These are phyloP conservation scores for Claviceps humidiphila DNA, from an alignment of 2,329 filamentous ascomycete species.

Conservation along the genomic window DNA sequence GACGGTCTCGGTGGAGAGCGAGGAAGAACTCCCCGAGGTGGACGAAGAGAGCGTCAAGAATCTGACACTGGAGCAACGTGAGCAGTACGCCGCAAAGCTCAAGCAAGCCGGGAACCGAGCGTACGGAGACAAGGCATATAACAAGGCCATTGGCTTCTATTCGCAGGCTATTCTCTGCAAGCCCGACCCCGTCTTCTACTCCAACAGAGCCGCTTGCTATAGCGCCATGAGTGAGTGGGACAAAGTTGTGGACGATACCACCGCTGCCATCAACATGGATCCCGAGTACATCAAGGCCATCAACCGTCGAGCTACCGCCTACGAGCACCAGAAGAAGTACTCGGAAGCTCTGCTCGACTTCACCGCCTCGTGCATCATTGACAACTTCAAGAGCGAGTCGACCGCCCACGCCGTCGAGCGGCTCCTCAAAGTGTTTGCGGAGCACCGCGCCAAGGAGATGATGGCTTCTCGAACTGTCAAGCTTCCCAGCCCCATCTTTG, in stretches of 20 bases:
- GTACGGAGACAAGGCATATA: conserved; percentile 88
- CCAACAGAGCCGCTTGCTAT: conserved; percentile 94
- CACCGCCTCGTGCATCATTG: conserved; percentile 97
- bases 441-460: conserved; percentile 85
- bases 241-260: conserved; percentile 93
- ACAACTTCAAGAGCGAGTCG: conserved; percentile 84
- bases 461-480: conserved; percentile 73
- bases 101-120: conserved; percentile 96
- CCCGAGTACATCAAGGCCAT: conserved; percentile 95
- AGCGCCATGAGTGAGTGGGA: conserved; percentile 89
- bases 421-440: conserved; percentile 90
- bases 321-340: conserved; percentile 82
- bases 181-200: conserved; percentile 95
- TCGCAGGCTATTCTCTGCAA: conserved; percentile 94
- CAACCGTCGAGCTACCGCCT: conserved; percentile 91
- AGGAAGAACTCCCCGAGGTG: conserved; percentile 58
- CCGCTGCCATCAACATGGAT: conserved; percentile 84
- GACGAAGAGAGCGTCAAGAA: conserved; percentile 41
- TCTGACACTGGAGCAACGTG: conserved; percentile 53
- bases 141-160: conserved; percentile 87
- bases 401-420: conserved; percentile 86
- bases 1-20: conserved; percentile 38
- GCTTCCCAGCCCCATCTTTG: conserved; percentile 89
- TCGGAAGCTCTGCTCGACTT: conserved; percentile 94
- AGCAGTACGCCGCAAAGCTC: conserved; percentile 77